phyloP scores from a whole-genome alignment of 495 filamentous ascomycete species.

The Penicillium lividum region DNA sequence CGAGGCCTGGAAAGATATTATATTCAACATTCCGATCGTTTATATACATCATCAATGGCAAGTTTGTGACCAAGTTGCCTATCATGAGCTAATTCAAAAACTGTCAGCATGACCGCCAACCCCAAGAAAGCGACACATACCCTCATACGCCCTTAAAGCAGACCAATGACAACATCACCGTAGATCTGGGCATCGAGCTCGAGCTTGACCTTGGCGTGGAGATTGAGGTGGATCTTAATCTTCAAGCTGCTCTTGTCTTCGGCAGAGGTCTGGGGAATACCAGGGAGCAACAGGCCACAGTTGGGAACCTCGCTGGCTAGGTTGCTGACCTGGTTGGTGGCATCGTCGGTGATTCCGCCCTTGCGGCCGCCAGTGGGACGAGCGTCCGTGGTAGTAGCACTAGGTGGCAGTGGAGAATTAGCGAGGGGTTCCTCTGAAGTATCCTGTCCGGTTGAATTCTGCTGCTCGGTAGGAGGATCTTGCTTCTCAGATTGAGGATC shows the following conservation, averaged over 20 bases:
- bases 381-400: slow-evolving; percentile 12
- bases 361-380: slow-evolving; percentile 21
- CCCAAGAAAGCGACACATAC: background rate
- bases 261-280: slow-evolving; percentile 6
- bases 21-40: slow-evolving; percentile 2
- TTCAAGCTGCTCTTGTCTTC: slow-evolving; percentile 24
- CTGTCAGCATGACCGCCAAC: background rate
- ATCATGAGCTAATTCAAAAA: background rate
- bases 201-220: slow-evolving; percentile 27
- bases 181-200: slow-evolving; percentile 28
- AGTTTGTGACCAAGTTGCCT: too few relatives aligned
- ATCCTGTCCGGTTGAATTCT: background rate
- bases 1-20: background rate
- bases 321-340: slow-evolving; percentile 3
- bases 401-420: slow-evolving; percentile 15
- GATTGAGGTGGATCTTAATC: slow-evolving; percentile 29
- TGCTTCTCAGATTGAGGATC: background rate
- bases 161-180: slow-evolving; percentile 26
- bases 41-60: slow-evolving; percentile 5
- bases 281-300: slow-evolving; percentile 15
- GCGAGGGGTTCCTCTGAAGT: slow-evolving; percentile 1
- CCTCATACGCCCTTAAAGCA: slow-evolving; percentile 18
- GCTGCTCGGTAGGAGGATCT: background rate
- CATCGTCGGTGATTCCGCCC: slow-evolving; percentile 13
- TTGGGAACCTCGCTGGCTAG: slow-evolving; percentile 1